Percentiles rank a stretch among this genome's conserved stretches.
phyloP scores from a whole-genome alignment of 2,329 filamentous ascomycete species.

The Neoarthrinium moseri region DNA sequence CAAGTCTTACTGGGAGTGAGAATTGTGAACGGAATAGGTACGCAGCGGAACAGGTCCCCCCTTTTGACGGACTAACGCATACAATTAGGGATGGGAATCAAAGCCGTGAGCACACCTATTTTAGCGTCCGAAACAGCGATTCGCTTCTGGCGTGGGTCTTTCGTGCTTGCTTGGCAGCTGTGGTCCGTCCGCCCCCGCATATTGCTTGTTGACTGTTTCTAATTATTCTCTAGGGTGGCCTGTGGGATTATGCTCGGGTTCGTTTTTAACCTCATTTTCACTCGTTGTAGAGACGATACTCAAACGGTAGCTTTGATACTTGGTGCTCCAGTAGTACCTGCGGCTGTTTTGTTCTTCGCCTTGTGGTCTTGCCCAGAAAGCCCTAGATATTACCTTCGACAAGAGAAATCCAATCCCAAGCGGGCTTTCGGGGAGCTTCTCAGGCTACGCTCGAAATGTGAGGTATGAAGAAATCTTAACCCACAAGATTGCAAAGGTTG shows the following conservation, averaged over 20 bases:
- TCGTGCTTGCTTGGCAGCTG: conserved; percentile 46
- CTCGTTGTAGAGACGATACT: conserved; percentile 15
- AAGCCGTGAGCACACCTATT: conserved; percentile 48
- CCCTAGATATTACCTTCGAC: conserved; percentile 32
- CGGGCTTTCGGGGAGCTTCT: conserved; percentile 26
- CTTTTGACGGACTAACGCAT: not conserved
- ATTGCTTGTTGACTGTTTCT: not conserved
- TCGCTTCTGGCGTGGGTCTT: conserved; percentile 46
- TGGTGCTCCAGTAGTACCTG: conserved; percentile 28
- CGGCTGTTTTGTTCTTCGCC: conserved; percentile 22
- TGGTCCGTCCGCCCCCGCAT: conserved; percentile 30
- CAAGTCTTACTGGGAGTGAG: not conserved
- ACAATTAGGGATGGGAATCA: conserved; percentile 42
- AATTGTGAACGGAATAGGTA: conserved; percentile 9
- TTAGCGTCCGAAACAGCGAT: conserved; percentile 45
- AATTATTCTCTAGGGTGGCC: conserved; percentile 25
- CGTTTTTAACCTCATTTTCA: conserved; percentile 21
- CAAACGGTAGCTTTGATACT: conserved; percentile 28
- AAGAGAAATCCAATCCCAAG: conserved; percentile 25
- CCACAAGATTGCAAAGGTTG: not conserved
- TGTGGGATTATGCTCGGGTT: conserved; percentile 35
- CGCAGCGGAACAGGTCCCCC: no score
- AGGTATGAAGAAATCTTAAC: conserved; percentile 9
- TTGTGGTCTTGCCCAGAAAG: conserved; percentile 34
- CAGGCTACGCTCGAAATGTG: conserved; percentile 29